Conservation (phyloP, 768 basidiomycete species). For the Pisolithus sp. region DNA sequence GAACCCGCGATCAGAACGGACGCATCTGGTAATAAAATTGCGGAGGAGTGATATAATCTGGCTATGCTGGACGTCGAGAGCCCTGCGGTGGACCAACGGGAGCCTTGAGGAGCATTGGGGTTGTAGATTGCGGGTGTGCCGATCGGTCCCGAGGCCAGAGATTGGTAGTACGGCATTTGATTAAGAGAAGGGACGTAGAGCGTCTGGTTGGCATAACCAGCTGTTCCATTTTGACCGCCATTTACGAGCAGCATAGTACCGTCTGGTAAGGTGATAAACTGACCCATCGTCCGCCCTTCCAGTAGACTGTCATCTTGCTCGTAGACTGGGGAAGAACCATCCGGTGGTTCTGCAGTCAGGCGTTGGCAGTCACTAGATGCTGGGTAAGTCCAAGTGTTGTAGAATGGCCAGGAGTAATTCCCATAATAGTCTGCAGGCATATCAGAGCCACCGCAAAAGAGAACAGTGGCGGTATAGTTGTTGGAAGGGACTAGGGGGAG, state of each 20-base stretch:
- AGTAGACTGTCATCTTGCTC: conserved; percentile 71
- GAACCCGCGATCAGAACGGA: conserved; percentile 87
- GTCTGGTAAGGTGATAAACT: conserved; percentile 79
- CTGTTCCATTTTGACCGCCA: conserved; percentile 80
- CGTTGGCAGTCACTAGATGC: conserved; percentile 71
- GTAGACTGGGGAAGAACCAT: conserved; percentile 56
- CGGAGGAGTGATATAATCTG: conserved; percentile 87
- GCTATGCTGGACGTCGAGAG: conserved; percentile 58
- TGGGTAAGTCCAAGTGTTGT: conserved; percentile 68
- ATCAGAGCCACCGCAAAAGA: conserved; percentile 89
- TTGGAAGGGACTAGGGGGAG: conserved; percentile 86
- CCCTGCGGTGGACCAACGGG: conserved; percentile 67
- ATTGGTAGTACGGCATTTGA: conserved; percentile 65
- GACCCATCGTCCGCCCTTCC: conserved; percentile 82
- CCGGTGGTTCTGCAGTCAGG: conserved; percentile 78
- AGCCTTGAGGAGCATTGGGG: conserved; percentile 62
- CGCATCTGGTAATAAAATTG: conserved; percentile 82
- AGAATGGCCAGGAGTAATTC: conserved; percentile 65
- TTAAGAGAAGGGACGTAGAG: conserved; percentile 34
- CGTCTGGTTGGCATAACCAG: conserved; percentile 68
- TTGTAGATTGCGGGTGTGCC: conserved; percentile 80
- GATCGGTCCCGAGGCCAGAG: conserved; percentile 75
- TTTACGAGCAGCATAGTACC: conserved; percentile 77
- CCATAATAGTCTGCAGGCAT: conserved; percentile 72
- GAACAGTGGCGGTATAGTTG: conserved; percentile 75